These are phyloP conservation scores for Rhizopogon vinicolor DNA, from an alignment of 768 basidiomycete genomes.

Conservation along the genomic window DNA sequence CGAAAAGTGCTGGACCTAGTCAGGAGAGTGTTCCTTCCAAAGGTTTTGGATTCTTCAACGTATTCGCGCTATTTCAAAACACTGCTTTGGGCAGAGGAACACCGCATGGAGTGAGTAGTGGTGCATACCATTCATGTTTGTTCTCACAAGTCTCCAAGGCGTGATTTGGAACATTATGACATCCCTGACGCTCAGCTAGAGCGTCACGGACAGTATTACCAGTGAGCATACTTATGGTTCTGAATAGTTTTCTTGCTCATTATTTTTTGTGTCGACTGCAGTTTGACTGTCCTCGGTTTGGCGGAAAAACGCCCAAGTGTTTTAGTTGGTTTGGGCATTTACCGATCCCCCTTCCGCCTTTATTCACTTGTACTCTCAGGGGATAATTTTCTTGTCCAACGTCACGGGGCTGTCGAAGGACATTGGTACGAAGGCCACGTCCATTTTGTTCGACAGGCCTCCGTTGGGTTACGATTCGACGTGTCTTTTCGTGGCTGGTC, in stretches of 20 bases:
- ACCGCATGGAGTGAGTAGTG: conserved; percentile 37
- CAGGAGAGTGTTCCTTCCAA: conserved; percentile 33
- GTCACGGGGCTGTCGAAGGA: conserved; percentile 5
- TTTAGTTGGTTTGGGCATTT: conserved; percentile 45
- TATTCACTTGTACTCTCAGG: conserved; percentile 11
- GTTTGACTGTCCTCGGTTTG: conserved; percentile 49
- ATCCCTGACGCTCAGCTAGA: conserved; percentile 26
- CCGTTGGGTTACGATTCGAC: conserved; percentile 45
- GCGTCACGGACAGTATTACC: conserved; percentile 25
- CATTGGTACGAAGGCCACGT: conserved; percentile 39
- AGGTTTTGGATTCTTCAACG: conserved; percentile 28
- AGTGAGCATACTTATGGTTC: conserved; percentile 15
- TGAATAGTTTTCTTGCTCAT: background rate
- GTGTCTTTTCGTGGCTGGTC: conserved; percentile 31
- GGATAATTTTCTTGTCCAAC: conserved; percentile 25
- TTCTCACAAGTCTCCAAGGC: conserved; percentile 13
- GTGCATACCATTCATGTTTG: background rate
- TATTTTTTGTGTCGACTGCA: conserved; percentile 10
- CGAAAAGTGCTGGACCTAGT: conserved; percentile 13
- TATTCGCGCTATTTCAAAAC: conserved; percentile 42
- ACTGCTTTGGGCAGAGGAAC: conserved; percentile 47
- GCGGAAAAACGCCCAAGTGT: conserved; percentile 58
- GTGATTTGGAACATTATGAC: conserved; percentile 33
- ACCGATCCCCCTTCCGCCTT: conserved; percentile 11
- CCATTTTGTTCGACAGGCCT: conserved; percentile 37